phyloP scores from a whole-genome alignment of 2,329 filamentous ascomycete genomes.

The Claviceps africana region DNA sequence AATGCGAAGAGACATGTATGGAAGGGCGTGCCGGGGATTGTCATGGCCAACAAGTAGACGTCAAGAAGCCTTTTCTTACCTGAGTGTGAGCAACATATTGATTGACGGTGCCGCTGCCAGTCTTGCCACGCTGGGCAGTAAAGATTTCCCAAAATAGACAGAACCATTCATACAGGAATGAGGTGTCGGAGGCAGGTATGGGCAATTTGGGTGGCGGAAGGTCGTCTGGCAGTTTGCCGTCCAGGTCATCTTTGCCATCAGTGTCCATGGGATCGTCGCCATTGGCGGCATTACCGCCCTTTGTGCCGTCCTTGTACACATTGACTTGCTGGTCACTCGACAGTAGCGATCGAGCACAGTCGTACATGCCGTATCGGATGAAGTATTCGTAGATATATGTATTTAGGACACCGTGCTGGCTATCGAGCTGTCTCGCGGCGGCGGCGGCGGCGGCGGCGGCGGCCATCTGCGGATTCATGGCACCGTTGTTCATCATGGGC shows the following conservation, averaged over 20 bases:
- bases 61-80: constrained; percentile 51
- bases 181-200: constrained; percentile 50
- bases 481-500: constrained; percentile 51
- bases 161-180: constrained; percentile 96
- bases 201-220: constrained; percentile 62
- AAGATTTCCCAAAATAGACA: constrained; percentile 95
- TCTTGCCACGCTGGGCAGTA: constrained; percentile 62
- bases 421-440: constrained; percentile 25
- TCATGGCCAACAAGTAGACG: neutral
- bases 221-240: constrained; percentile 62
- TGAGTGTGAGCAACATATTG: constrained; percentile 75
- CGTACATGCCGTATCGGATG: constrained; percentile 68
- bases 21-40: neutral
- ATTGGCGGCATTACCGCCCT: constrained; percentile 53
- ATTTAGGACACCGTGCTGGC: constrained; percentile 50
- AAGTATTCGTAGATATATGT: constrained; percentile 91
- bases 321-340: constrained; percentile 53
- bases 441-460: constrained; percentile 18
- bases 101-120: constrained; percentile 46
- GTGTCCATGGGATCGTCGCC: constrained; percentile 69
- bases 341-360: constrained; percentile 65
- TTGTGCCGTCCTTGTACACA: constrained; percentile 54
- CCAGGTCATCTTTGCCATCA: constrained; percentile 66
- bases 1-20: too few relatives aligned
- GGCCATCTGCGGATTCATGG: constrained; percentile 21